phyloP scores from a whole-genome alignment of 2,329 filamentous ascomycete genomes.

The Fusarium staphyleae region DNA sequence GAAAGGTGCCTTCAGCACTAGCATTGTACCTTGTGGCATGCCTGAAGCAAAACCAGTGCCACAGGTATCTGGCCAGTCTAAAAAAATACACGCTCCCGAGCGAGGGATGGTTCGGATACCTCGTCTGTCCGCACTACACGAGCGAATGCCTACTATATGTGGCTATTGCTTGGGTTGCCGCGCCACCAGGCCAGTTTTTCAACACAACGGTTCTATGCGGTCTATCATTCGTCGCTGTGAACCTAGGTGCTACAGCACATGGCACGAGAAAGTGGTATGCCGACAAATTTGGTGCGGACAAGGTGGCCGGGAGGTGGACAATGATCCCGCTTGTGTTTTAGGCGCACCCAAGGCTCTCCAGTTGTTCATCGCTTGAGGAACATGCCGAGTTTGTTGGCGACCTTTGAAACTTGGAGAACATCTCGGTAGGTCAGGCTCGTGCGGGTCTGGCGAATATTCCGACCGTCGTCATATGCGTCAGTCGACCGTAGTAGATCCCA shows the following conservation, averaged over 20 bases:
- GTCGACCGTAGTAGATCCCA: constrained; percentile 70
- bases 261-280: constrained; percentile 82
- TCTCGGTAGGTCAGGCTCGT: constrained; percentile 84
- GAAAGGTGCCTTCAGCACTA: constrained; percentile 53
- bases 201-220: constrained; percentile 79
- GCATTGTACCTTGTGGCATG: constrained; percentile 74
- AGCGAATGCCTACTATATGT: constrained; percentile 87
- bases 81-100: constrained; percentile 84
- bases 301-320: constrained; percentile 69
- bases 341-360: constrained; percentile 26
- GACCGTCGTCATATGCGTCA: constrained; percentile 56
- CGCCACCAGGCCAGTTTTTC: constrained; percentile 68
- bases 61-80: constrained; percentile 72
- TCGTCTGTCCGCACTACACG: constrained; percentile 90
- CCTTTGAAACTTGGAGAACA: constrained; percentile 80
- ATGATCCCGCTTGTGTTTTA: constrained; percentile 78
- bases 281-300: constrained; percentile 73
- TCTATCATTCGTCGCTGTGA: constrained; percentile 75
- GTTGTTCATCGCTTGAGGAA: constrained; percentile 49
- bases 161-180: constrained; percentile 75
- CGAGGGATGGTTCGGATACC: constrained; percentile 71
- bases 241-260: constrained; percentile 81
- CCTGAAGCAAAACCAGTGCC: constrained; percentile 76
- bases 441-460: constrained; percentile 65
- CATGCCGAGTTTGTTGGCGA: constrained; percentile 71